phyloP scores from a whole-genome alignment of 768 basidiomycete genomes.

The Grammothele lineata region DNA sequence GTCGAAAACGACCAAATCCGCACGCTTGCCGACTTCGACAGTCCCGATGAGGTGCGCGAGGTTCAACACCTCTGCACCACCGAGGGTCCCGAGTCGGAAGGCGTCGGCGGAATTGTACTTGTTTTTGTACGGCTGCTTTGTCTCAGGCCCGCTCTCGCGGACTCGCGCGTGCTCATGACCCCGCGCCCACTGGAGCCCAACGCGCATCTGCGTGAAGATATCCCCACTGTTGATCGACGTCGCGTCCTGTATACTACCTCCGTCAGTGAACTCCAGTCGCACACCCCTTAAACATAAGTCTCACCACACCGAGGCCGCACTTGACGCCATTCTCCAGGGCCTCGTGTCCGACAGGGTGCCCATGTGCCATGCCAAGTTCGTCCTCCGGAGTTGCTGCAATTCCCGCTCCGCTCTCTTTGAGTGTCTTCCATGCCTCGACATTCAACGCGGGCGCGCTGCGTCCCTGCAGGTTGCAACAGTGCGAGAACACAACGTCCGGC shows the following conservation, averaged over 20 bases:
- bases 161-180: constrained; percentile 20
- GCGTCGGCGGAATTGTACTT: constrained; percentile 21
- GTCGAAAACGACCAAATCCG: constrained; percentile 28
- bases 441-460: constrained; percentile 16
- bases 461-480: constrained; percentile 25
- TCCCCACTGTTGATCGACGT: constrained; percentile 27
- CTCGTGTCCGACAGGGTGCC: constrained; percentile 25
- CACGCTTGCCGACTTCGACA: constrained; percentile 29
- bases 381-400: constrained; percentile 27
- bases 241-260: constrained; percentile 12
- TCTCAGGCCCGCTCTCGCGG: constrained; percentile 9
- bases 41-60: constrained; percentile 22
- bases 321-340: constrained; percentile 26
- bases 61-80: constrained; percentile 28
- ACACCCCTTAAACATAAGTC: neutral
- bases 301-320: constrained; percentile 26
- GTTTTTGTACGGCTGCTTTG: constrained; percentile 22
- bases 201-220: constrained; percentile 28
- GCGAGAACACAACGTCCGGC: constrained; percentile 26
- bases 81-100: constrained; percentile 27
- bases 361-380: constrained; percentile 31
- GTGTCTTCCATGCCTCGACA: constrained; percentile 25
- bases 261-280: neutral
- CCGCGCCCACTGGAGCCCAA: constrained; percentile 26
- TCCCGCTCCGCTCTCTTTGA: constrained; percentile 23